Percentiles rank a stretch among this genome's conserved stretches.
Conservation (phyloP, 495 filamentous ascomycete species). For the Xylaria bambusicola region DNA sequence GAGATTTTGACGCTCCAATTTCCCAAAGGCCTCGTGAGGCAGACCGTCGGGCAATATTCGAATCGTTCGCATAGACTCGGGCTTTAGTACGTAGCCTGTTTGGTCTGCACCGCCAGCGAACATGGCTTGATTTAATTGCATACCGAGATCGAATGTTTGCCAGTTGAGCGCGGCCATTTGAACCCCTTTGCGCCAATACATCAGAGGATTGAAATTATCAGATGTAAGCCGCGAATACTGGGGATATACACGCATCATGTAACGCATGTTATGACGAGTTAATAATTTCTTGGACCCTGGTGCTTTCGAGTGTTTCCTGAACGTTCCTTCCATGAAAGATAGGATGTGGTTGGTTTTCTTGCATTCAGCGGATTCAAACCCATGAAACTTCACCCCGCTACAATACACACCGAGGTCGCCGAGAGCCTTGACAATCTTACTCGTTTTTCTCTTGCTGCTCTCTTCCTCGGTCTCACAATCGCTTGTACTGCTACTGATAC, state of each 20-base stretch:
- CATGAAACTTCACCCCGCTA: slow-evolving; percentile 78
- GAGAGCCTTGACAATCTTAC: slow-evolving; percentile 82
- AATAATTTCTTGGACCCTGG: slow-evolving; percentile 71
- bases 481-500: slow-evolving; percentile 55
- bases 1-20: slow-evolving; percentile 73
- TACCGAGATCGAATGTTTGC: slow-evolving; percentile 94
- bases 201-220: slow-evolving; percentile 87
- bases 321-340: slow-evolving; percentile 86
- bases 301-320: slow-evolving; percentile 72
- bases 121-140: slow-evolving; percentile 98
- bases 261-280: slow-evolving; percentile 84
- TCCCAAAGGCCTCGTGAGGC: slow-evolving; percentile 47
- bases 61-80: slow-evolving; percentile 72
- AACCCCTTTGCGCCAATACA: slow-evolving; percentile 91
- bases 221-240: slow-evolving; percentile 76
- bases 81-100: slow-evolving; percentile 92
- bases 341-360: slow-evolving; percentile 88
- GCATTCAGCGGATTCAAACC: slow-evolving; percentile 73
- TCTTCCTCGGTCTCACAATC: slow-evolving; percentile 61
- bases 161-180: slow-evolving; percentile 97
- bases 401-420: slow-evolving; percentile 89
- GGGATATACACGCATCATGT: slow-evolving; percentile 93
- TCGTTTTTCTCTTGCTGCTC: slow-evolving; percentile 64
- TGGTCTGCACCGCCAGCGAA: slow-evolving; percentile 89
- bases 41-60: slow-evolving; percentile 50